Evolutionary conservation across 2,329 filamentous ascomycete species (phyloP).

Genomic region (Trichoderma harzianum): DNA sequence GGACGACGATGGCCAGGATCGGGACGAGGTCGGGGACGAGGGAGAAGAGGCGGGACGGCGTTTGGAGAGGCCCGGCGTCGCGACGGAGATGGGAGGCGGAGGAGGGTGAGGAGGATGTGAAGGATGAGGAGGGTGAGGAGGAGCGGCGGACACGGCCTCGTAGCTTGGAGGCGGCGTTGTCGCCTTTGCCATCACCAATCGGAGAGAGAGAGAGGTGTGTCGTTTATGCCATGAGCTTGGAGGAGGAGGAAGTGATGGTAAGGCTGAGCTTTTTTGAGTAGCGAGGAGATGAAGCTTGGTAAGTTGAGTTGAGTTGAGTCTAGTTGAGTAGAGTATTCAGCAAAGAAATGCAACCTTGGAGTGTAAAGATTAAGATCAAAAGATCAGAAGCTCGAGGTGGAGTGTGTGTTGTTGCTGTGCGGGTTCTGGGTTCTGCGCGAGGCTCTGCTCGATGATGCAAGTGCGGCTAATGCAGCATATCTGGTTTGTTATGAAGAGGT

Average conservation of each 20-base stretch:
- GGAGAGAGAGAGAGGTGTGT: background rate
- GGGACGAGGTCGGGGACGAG: background rate
- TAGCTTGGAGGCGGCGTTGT: conserved; percentile 23
- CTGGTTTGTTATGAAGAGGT: background rate
- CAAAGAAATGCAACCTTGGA: no score
- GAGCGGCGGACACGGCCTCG: conserved; percentile 22
- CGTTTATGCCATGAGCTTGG: conserved; percentile 23
- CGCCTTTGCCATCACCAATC: conserved; percentile 16
- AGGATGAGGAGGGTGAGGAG: background rate
- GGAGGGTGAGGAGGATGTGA: background rate
- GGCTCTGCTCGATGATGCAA: conserved; percentile 7
- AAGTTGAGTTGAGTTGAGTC: background rate
- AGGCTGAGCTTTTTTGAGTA: background rate
- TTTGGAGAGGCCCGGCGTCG: conserved; percentile 2
- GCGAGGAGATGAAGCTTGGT: background rate
- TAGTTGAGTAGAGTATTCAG: background rate
- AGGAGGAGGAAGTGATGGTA: background rate
- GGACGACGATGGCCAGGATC: background rate
- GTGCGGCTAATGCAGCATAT: background rate
- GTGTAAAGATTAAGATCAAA: background rate
- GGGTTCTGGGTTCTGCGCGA: background rate
- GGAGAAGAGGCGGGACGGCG: background rate
- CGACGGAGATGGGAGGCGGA: conserved; percentile 9
- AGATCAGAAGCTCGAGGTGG: background rate
- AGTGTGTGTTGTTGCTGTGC: background rate